Evolutionary conservation across 805 yeast species (phyloP).

Genomic region (Dipodascus geniculatus): DNA sequence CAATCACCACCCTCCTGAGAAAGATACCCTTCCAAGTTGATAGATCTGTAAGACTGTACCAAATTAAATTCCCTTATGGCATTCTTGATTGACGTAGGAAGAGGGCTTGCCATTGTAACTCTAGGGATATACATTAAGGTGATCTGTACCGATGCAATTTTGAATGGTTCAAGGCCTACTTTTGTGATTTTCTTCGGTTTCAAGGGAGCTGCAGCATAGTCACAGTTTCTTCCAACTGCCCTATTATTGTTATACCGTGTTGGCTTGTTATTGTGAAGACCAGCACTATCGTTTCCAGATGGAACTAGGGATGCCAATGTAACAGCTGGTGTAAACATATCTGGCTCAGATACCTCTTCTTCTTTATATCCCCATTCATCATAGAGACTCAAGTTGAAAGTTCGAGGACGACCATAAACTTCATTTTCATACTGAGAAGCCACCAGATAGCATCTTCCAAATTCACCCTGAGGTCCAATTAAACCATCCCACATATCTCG

Average conservation of each 20-base stretch:
- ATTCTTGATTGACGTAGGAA: conserved; percentile 44
- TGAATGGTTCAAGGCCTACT: conserved; percentile 13
- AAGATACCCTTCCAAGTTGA: conserved; percentile 41
- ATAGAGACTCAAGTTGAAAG: conserved; percentile 48
- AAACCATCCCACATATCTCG: conserved; percentile 40
- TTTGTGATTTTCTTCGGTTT: neutral
- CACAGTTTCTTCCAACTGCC: neutral
- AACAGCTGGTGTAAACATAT: neutral
- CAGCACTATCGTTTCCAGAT: conserved; percentile 1
- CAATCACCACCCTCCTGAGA: conserved; percentile 92
- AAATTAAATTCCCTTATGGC: conserved; percentile 21
- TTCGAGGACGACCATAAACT: conserved; percentile 41
- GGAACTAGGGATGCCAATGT: conserved; percentile 3
- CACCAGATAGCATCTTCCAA: conserved; percentile 65
- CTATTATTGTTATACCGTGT: neutral
- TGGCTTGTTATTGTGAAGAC: neutral
- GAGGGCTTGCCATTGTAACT: conserved; percentile 26
- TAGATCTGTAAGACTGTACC: conserved; percentile 5
- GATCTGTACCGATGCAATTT: conserved; percentile 44
- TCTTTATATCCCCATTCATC: conserved; percentile 64
- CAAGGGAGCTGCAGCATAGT: neutral
- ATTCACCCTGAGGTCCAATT: conserved; percentile 81
- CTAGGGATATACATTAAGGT: conserved; percentile 52
- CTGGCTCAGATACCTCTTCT: conserved; percentile 9
- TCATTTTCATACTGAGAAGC: conserved; percentile 47